Evolutionary conservation across 306 rosid genomes (phyloP), one percentile per base, ranked within the genome.

Genomic region (Cicer judaicum): DNA sequence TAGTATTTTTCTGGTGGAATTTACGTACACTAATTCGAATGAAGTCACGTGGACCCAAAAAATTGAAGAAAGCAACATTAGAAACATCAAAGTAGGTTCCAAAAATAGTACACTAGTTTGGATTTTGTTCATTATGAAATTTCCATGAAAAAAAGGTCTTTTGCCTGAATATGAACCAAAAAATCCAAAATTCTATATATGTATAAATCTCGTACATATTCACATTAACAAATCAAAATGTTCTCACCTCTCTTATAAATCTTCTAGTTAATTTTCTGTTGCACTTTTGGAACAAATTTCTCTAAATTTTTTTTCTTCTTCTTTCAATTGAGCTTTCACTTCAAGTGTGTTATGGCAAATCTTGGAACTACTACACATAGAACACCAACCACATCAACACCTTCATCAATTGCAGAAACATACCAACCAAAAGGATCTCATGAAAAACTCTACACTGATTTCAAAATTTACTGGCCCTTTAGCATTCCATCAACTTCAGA

Each of bases 401-500:
- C 76, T 55, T 78, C 79, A 46, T 36, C 88, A 11, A 43, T 36
- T 13, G 36, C 29, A 52, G 40, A 78, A 8, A 56, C 80, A 9
- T 18, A 50, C 14, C 79, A 86, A 16, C 69, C 84, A 38, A 84
- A 82, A 60, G 61, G 62, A 21, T 43, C 78, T 21, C 72, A 78
- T 3, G 64, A 60, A 62, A 89, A 85, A 65, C 48, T 12, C 12
- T 74, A 64, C 73, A 49, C 44, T 6, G 85, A 84, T 8, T 68
- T 82, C 83, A 76, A 66, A 57, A 49, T 82, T 43, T 53, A 63
- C 15, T 82, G 77, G 70, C 86, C 89, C 64, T 76, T 87, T 52
- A 85, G 74, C 74, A 41, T 84, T 16, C 92, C 95, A 14, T 7
- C 46, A 36, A 84, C 86, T 53, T 64, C 86, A 8, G 94, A 87